Evolutionary conservation across 768 basidiomycete species (phyloP).

Genomic region (Pleurotus sapidus): DNA sequence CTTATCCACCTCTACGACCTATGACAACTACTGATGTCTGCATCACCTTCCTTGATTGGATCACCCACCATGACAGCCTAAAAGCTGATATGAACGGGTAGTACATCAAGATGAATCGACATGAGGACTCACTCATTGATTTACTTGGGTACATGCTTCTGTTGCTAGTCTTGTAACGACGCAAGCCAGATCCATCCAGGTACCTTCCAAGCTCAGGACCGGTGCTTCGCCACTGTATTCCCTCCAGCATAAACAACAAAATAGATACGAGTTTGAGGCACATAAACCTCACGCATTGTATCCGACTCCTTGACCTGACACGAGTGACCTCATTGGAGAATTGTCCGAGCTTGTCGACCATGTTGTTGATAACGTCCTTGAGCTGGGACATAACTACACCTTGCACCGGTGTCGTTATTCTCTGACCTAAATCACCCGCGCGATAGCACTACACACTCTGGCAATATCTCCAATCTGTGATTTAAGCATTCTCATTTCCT

Average conservation of each 20-base stretch:
- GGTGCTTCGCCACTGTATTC: conserved; percentile 85
- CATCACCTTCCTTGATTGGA: conserved; percentile 85
- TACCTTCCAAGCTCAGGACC: conserved; percentile 85
- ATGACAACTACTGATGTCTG: conserved; percentile 38
- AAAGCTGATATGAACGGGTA: background rate
- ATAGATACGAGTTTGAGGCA: background rate
- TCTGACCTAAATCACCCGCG: conserved; percentile 65
- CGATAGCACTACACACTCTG: conserved; percentile 70
- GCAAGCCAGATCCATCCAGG: conserved; percentile 79
- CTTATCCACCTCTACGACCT: too few relatives aligned
- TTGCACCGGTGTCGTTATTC: conserved; percentile 14
- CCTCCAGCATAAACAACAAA: conserved; percentile 49
- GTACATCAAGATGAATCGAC: background rate
- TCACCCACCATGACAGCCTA: conserved; percentile 92
- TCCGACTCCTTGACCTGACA: conserved; percentile 17
- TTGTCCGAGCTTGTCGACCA: too few relatives aligned
- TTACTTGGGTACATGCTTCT: too few relatives aligned
- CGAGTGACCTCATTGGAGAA: too few relatives aligned
- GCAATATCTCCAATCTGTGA: conserved; percentile 67
- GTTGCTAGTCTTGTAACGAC: conserved; percentile 80
- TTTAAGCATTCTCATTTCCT: conserved; percentile 69
- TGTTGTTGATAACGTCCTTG: too few relatives aligned
- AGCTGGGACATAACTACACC: too few relatives aligned
- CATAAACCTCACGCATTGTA: conserved; percentile 51
- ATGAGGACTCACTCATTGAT: conserved; percentile 34